phyloP scores from a whole-genome alignment of 306 rosid species.

The Trifolium fragiferum region DNA sequence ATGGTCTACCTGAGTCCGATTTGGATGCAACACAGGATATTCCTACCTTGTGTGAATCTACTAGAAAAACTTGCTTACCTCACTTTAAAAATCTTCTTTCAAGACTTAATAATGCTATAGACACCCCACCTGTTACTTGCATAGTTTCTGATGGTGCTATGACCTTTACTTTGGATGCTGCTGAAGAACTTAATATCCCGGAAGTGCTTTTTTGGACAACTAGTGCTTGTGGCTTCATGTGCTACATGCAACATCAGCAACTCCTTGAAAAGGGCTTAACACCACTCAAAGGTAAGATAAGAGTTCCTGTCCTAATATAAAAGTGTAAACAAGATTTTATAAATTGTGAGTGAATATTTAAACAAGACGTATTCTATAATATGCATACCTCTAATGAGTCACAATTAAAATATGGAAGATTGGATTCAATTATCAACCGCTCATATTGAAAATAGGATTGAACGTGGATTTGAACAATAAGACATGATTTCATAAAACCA shows the following conservation, averaged over 20 bases:
- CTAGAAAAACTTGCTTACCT: slow-evolving; percentile 35
- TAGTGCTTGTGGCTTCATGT: slow-evolving; percentile 61
- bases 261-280: slow-evolving; percentile 41
- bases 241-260: slow-evolving; percentile 36
- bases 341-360: too few relatives aligned
- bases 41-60: slow-evolving; percentile 47
- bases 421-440: too few relatives aligned
- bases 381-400: too few relatives aligned
- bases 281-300: slow-evolving; percentile 71
- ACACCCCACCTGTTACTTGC: slow-evolving; percentile 53
- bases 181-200: slow-evolving; percentile 50
- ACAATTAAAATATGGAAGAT: too few relatives aligned
- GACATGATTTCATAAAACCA: too few relatives aligned
- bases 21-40: slow-evolving; percentile 56
- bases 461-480: too few relatives aligned
- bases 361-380: too few relatives aligned
- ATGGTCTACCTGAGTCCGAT: slow-evolving; percentile 62
- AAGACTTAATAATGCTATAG: slow-evolving; percentile 38
- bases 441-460: too few relatives aligned
- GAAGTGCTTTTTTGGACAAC: slow-evolving; percentile 55
- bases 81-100: slow-evolving; percentile 53
- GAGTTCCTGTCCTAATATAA: too few relatives aligned
- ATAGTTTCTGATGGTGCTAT: slow-evolving; percentile 53
- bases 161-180: slow-evolving; percentile 57
- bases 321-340: too few relatives aligned